A percentile compares a stretch with the other conserved stretches of the same genome.
Evolutionary conservation across 2,329 filamentous ascomycete species (phyloP).

Genomic region (Apiospora marii): DNA sequence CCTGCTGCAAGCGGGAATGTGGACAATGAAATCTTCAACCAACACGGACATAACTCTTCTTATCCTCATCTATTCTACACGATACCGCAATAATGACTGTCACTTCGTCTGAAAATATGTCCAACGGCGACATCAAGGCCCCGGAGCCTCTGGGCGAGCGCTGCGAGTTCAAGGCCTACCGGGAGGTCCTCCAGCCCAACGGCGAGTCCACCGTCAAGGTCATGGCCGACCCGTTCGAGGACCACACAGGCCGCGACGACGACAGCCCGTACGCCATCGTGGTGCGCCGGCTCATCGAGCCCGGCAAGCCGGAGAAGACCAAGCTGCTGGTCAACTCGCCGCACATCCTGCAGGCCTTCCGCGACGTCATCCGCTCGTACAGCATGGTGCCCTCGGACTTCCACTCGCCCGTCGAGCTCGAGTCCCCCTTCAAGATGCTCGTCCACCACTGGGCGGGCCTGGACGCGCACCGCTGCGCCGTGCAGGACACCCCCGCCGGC

Average conservation of each 20-base stretch:
- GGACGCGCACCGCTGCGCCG: slow-evolving; percentile 33
- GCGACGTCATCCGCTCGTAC: slow-evolving; percentile 36
- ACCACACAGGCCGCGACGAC: slow-evolving; percentile 28
- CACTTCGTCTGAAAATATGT: neutral
- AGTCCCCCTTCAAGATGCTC: slow-evolving; percentile 39
- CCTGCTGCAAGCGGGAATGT: neutral
- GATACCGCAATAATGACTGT: neutral
- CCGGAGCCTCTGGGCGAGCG: slow-evolving; percentile 29
- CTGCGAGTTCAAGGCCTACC: slow-evolving; percentile 40
- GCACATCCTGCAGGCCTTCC: slow-evolving; percentile 37
- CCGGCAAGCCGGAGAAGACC: slow-evolving; percentile 30
- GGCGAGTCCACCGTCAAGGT: slow-evolving; percentile 31
- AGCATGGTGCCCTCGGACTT: slow-evolving; percentile 38
- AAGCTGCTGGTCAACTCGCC: slow-evolving; percentile 40
- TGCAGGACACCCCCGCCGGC: slow-evolving; percentile 25
- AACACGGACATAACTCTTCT: neutral
- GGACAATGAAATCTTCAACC: neutral
- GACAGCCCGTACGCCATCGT: slow-evolving; percentile 38
- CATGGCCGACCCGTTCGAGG: slow-evolving; percentile 35
- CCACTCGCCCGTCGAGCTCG: slow-evolving; percentile 34
- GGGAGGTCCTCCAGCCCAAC: slow-evolving; percentile 29
- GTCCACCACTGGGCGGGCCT: slow-evolving; percentile 40
- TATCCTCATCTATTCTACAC: neutral
- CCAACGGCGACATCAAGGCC: neutral
- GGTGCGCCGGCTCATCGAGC: slow-evolving; percentile 33